These are phyloP conservation scores for Pseudogymnoascus sp. DNA, from an alignment of 2,329 filamentous ascomycete species.

Conservation along the genomic window DNA sequence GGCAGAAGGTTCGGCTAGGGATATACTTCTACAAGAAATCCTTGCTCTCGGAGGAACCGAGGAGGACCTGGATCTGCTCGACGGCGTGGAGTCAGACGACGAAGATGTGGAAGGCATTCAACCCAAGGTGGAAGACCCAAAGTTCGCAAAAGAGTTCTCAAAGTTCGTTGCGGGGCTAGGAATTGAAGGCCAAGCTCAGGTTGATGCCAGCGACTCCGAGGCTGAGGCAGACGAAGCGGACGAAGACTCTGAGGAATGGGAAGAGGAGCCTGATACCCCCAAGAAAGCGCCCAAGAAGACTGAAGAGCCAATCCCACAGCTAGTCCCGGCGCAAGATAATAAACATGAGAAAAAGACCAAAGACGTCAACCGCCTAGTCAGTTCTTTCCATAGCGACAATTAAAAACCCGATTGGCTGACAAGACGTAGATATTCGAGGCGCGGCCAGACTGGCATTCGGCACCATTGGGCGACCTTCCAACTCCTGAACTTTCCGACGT, in stretches of 20 bases:
- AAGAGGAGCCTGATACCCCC: conserved; percentile 27
- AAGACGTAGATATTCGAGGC: conserved; percentile 46
- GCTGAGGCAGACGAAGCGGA: conserved; percentile 31
- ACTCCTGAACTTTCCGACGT: conserved; percentile 35
- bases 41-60: conserved; percentile 57
- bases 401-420: conserved; percentile 21
- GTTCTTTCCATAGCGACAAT: conserved; percentile 14
- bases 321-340: not conserved
- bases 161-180: conserved; percentile 43
- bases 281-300: conserved; percentile 3
- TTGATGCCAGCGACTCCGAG: conserved; percentile 31
- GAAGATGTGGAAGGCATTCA: conserved; percentile 31
- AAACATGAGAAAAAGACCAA: conserved; percentile 13
- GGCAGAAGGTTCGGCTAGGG: conserved; percentile 17
- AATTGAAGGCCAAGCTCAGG: conserved; percentile 36
- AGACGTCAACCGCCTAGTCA: conserved; percentile 26
- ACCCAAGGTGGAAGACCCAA: conserved; percentile 12
- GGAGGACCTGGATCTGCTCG: conserved; percentile 53
- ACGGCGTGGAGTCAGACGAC: conserved; percentile 43
- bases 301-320: conserved; percentile 11
- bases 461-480: conserved; percentile 45
- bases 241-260: conserved; percentile 21
- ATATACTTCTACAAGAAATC: conserved; percentile 52
- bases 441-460: conserved; percentile 59
- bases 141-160: conserved; percentile 37